Evolutionary conservation across 2,329 filamentous ascomycete species (phyloP).

Genomic region (Spiromastix sp.): DNA sequence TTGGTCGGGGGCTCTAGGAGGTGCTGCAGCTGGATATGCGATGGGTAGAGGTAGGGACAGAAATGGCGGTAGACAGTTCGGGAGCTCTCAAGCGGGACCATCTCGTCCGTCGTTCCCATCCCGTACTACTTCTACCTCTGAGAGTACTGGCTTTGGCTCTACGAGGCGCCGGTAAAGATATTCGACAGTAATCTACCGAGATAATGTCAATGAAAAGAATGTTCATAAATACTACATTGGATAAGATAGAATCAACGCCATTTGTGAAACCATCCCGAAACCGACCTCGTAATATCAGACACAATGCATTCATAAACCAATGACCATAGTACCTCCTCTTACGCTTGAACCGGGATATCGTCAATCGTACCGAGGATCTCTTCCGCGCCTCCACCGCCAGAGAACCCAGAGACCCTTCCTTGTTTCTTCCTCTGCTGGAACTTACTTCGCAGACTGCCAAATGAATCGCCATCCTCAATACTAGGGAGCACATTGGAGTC

Average conservation of each 20-base stretch:
- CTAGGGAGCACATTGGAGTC: conserved; percentile 19
- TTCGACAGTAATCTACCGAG: too few relatives aligned
- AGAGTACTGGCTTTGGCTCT: conserved; percentile 37
- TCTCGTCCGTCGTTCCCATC: conserved; percentile 11
- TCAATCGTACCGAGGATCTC: conserved; percentile 32
- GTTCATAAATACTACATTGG: too few relatives aligned
- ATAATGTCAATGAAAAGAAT: too few relatives aligned
- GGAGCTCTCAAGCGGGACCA: background rate
- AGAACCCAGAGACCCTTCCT: conserved; percentile 17
- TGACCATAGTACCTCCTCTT: too few relatives aligned
- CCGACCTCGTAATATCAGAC: too few relatives aligned
- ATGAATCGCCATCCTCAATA: conserved; percentile 23
- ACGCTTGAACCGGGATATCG: conserved; percentile 7
- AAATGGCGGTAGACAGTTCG: background rate
- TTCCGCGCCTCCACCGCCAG: conserved; percentile 26
- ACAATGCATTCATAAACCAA: too few relatives aligned
- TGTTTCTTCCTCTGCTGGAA: conserved; percentile 16
- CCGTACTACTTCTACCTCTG: too few relatives aligned
- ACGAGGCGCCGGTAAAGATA: conserved; percentile 31
- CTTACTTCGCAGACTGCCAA: conserved; percentile 5
- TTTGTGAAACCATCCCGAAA: too few relatives aligned
- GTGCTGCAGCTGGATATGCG: conserved; percentile 32
- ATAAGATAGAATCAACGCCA: too few relatives aligned
- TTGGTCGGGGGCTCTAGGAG: conserved; percentile 35
- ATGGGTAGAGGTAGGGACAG: conserved; percentile 18